Conservation (phyloP, 768 basidiomycete genomes). For the Lepiota subincarnata region DNA sequence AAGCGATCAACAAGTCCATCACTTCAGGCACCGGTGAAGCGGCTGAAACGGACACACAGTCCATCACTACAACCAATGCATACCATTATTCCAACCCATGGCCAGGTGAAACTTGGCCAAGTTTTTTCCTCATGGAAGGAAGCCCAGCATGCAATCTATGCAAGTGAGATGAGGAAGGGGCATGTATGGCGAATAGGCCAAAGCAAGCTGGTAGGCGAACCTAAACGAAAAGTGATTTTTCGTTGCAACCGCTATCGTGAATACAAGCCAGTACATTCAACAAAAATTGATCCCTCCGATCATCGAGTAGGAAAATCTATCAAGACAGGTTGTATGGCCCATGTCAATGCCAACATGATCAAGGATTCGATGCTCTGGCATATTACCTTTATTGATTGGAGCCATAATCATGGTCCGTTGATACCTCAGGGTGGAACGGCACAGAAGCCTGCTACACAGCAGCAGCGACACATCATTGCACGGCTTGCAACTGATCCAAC, state of each 20-base stretch:
- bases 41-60: no score
- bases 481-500: constrained; percentile 8
- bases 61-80: background rate
- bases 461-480: constrained; percentile 13
- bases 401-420: constrained; percentile 22
- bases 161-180: constrained; percentile 10
- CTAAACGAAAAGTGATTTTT: constrained; percentile 15
- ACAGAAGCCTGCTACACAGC: constrained; percentile 14
- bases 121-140: constrained; percentile 4
- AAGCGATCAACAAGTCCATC: no score
- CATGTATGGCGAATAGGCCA: constrained; percentile 17
- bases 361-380: constrained; percentile 17
- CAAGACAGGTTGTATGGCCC: constrained; percentile 19
- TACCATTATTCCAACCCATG: background rate
- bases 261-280: constrained; percentile 11
- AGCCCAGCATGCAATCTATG: constrained; percentile 15
- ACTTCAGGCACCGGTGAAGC: no score
- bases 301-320: constrained; percentile 17
- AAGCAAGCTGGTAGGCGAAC: constrained; percentile 9
- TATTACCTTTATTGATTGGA: constrained; percentile 15
- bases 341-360: constrained; percentile 20
- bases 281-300: constrained; percentile 17
- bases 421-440: constrained; percentile 16
- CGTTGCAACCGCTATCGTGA: constrained; percentile 17
- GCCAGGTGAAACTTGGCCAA: background rate